Base-by-base conservation (phyloP, 257 asterid genomes). In the Gardenia jasminoides region DNA sequence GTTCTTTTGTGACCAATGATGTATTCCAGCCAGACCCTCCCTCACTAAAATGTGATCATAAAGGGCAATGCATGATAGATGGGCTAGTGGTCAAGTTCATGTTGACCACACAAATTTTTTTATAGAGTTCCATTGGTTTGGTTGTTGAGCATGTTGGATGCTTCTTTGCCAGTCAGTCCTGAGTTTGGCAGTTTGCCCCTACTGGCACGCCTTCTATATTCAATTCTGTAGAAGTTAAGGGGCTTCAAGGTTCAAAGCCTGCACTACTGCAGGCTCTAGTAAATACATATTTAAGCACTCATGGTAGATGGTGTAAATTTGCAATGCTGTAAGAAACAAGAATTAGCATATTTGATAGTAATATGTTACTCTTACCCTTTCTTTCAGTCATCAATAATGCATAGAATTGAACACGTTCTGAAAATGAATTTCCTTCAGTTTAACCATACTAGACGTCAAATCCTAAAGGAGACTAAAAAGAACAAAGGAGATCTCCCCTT, bases 61-160 rank as follows among this genome's bases (percentile, higher is more conserved):
- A 44, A 70, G 28, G 30, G 30, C 48, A 76, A 76, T 11, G 33
- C 80, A 67, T 46, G 74, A 48, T 30, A 30, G 62, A 33, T 28
- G 59, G 72, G 20, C 31, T 6, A 30, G 43, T 7, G 46, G 44
- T 66, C 31, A 16, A 47, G 33, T 33, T 46, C 39, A 66, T 31
- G 74, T 76, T 48, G 19, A 65, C 39, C 44, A 13, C n/a, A 30
- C 1, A n/a, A n/a, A n/a, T 77, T 56, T 68, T 69, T 26, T 17
- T 16, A 50, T 20, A 26, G 46, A 48, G 36, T 54, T 52, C 68
- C 30, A 4, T 41, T 39, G 76, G 39, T 58, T 54, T 68, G 59
- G 70, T 17, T 78, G 76, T 78, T 46, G 47, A 70, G 81, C 81
- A 78, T 69, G 81, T 50, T 24, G 76, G 69, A 54, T 78, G 70